phyloP scores from a whole-genome alignment of 2,329 filamentous ascomycete species.

The Colletotrichum australisinense region DNA sequence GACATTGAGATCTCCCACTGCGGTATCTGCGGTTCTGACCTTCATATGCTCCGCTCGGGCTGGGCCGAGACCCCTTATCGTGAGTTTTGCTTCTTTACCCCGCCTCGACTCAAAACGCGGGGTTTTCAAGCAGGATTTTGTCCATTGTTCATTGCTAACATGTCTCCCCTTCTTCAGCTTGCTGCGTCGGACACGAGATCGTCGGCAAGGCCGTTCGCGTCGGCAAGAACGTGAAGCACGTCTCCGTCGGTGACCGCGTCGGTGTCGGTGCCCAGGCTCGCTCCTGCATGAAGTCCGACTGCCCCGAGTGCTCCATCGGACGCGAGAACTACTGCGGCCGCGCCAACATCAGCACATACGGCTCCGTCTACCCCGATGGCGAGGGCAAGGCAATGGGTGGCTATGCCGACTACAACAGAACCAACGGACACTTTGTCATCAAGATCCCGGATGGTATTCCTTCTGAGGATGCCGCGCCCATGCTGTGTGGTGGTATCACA shows the following conservation, averaged over 20 bases:
- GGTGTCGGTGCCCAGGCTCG: constrained; percentile 71
- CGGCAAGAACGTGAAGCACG: constrained; percentile 56
- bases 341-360: constrained; percentile 63
- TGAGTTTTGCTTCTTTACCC: constrained; percentile 40
- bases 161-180: constrained; percentile 44
- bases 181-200: constrained; percentile 74
- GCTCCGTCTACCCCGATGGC: constrained; percentile 60
- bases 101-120: background rate
- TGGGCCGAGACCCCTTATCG: constrained; percentile 57
- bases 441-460: constrained; percentile 56
- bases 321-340: constrained; percentile 55
- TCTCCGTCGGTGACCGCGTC: constrained; percentile 72
- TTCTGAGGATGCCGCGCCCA: constrained; percentile 63
- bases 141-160: background rate
- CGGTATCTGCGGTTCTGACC: constrained; percentile 72
- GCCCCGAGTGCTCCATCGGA: constrained; percentile 54
- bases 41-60: constrained; percentile 68
- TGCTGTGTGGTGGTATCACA: constrained; percentile 79
- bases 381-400: constrained; percentile 70
- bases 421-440: constrained; percentile 58
- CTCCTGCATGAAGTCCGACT: constrained; percentile 61
- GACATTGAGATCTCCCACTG: constrained; percentile 75
- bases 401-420: constrained; percentile 49
- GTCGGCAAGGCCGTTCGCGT: constrained; percentile 68
- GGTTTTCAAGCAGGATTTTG: background rate